phyloP scores from a whole-genome alignment of 2,329 filamentous ascomycete genomes.

The Trichoderma guizhouense region DNA sequence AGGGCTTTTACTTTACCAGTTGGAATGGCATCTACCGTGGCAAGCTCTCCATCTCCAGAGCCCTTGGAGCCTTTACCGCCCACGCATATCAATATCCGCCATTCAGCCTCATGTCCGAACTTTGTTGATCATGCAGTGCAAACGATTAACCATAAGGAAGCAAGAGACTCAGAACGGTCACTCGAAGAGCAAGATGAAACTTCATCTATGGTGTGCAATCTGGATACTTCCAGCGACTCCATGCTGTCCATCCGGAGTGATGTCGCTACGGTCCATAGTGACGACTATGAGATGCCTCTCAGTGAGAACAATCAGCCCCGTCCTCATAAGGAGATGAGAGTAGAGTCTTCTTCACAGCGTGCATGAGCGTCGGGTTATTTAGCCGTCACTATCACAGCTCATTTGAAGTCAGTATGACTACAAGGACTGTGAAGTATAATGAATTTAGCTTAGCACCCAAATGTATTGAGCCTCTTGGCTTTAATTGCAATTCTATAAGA shows the following conservation, averaged over 20 bases:
- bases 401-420: background rate
- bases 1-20: constrained; percentile 29
- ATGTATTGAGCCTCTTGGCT: background rate
- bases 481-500: background rate
- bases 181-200: background rate
- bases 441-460: background rate
- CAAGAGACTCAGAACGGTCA: background rate
- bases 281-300: constrained; percentile 31
- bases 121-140: background rate
- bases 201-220: background rate
- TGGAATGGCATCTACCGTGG: constrained; percentile 37
- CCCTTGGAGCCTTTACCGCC: constrained; percentile 20
- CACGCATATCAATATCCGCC: background rate
- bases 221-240: constrained; percentile 8
- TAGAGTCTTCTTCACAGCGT: background rate
- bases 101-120: background rate
- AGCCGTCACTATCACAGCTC: background rate
- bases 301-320: background rate
- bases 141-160: background rate
- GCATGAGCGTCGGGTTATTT: background rate
- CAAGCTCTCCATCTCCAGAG: constrained; percentile 26
- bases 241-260: constrained; percentile 28
- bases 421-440: background rate
- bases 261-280: constrained; percentile 36
- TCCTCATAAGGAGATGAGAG: background rate